Base-by-base conservation (phyloP, 495 filamentous ascomycete genomes). In the Hyaloscypha bicolor region DNA sequence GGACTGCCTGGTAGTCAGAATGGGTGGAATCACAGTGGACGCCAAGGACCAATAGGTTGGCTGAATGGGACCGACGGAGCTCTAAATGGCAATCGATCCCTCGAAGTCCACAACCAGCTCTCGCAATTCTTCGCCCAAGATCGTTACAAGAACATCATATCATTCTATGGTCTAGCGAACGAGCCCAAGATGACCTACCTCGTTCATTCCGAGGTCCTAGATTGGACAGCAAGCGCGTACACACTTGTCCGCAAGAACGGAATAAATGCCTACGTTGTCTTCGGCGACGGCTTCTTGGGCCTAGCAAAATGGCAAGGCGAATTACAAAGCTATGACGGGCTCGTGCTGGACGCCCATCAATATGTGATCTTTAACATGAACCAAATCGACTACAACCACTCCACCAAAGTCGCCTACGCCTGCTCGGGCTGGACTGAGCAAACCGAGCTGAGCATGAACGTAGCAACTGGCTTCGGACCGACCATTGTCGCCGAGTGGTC, bases 401-500 rank as follows among this genome's bases (percentile, higher is more conserved):
- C 86, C 14, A 81, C 82, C 39, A 93, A 94, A 79, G 81, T 98
- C 30, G 81, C 90, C 51, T 93, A 95, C 75, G 92, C 94, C 22
- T 99, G 96, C 79, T 78, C 82, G 14, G 91, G 85, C 61, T 99
- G 96, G 96, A 88, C 88, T 4, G 72, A 85, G 63, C 94, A 97
- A 86, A 86, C 93, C 56, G 66, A 82, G 64, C 78, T 82, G 59
- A 90, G 88, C 76, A 87, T 92, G 78, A 83, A 89, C 77, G 88
- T 83, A 2, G 75, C 83, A 16, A 91, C 88, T 9, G 96, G 95
- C 48, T 99, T 93, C 83, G 96, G 96, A 0, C 95, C 95, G 6
- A 97, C 94, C n/a, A 88, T 98, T 62, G 92, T 94, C 75, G 96
- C 94, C 72, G 96, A 99, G 84, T 99, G 93, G 93, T 93, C 90